These are phyloP conservation scores for Colletotrichum agaves DNA, from an alignment of 2,329 filamentous ascomycete genomes.

Conservation along the genomic window DNA sequence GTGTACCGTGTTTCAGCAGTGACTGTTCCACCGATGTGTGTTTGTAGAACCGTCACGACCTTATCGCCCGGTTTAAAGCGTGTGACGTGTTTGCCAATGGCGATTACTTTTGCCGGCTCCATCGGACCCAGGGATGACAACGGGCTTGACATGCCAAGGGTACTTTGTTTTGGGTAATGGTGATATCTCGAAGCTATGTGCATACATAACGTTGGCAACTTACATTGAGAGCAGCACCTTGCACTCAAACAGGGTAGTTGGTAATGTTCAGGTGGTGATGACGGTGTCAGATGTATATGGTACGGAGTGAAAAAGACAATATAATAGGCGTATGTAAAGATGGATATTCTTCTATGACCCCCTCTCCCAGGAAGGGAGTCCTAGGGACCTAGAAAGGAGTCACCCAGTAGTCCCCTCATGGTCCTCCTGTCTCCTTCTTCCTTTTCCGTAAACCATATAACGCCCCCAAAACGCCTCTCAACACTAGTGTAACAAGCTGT, in stretches of 20 bases:
- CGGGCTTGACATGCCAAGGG: slow-evolving; percentile 40
- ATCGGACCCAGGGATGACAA: slow-evolving; percentile 54
- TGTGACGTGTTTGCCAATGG: slow-evolving; percentile 58
- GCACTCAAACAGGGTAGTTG: slow-evolving; percentile 53
- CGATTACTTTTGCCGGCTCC: slow-evolving; percentile 61
- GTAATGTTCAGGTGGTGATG: slow-evolving; percentile 55
- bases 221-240: slow-evolving; percentile 28
- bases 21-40: slow-evolving; percentile 51
- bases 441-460: no score
- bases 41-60: slow-evolving; percentile 50
- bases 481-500: no score
- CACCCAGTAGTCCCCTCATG: no score
- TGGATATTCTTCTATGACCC: no score
- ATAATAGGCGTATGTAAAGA: no score
- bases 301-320: no score
- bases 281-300: no score
- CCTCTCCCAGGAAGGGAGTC: no score
- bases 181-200: slow-evolving; percentile 20
- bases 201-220: slow-evolving; percentile 11
- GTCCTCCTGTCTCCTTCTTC: no score
- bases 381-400: no score
- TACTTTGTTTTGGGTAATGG: slow-evolving; percentile 46
- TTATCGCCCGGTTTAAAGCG: slow-evolving; percentile 63
- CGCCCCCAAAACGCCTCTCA: no score
- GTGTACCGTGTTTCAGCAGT: slow-evolving; percentile 44